Evolutionary conservation across 2,329 filamentous ascomycete species (phyloP).

Genomic region (Ophiostoma sp.): DNA sequence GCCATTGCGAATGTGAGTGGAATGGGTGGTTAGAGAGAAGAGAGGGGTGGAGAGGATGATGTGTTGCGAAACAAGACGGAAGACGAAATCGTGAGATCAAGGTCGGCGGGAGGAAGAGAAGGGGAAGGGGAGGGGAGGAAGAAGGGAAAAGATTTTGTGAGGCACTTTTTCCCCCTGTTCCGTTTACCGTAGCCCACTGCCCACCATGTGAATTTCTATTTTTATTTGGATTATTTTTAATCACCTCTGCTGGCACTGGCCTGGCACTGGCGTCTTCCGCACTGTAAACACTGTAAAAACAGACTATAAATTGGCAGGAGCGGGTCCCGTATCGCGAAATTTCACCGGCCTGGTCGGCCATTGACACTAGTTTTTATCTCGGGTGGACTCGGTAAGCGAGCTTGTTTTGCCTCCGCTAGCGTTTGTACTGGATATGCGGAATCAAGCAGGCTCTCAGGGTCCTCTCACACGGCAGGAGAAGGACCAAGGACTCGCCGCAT

Average conservation of each 20-base stretch:
- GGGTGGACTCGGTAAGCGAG: slow-evolving; percentile 28
- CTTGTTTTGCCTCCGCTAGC: slow-evolving; percentile 3
- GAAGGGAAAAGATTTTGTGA: slow-evolving; percentile 20
- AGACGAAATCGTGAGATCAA: slow-evolving; percentile 23
- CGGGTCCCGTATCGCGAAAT: slow-evolving; percentile 13
- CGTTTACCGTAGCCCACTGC: background rate
- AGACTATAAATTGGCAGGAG: slow-evolving; percentile 3
- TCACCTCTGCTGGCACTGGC: background rate
- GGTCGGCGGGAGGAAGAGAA: slow-evolving; percentile 5
- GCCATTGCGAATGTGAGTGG: slow-evolving; percentile 40
- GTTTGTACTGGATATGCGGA: background rate
- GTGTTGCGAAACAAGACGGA: slow-evolving; percentile 7
- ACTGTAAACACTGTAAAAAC: slow-evolving; percentile 17
- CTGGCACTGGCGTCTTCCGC: no score
- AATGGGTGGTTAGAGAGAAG: slow-evolving; percentile 27
- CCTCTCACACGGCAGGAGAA: background rate
- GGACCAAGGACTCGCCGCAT: background rate
- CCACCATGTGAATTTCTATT: slow-evolving; percentile 6
- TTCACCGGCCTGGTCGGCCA: slow-evolving; percentile 17
- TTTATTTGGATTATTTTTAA: slow-evolving; percentile 2
- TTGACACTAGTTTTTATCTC: slow-evolving; percentile 23
- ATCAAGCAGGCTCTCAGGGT: background rate
- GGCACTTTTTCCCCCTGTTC: slow-evolving; percentile 21
- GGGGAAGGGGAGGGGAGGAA: slow-evolving; percentile 14
- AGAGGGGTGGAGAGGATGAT: slow-evolving; percentile 30